Base-by-base conservation (phyloP, 805 yeast species). In the Ascoidea asiatica region DNA sequence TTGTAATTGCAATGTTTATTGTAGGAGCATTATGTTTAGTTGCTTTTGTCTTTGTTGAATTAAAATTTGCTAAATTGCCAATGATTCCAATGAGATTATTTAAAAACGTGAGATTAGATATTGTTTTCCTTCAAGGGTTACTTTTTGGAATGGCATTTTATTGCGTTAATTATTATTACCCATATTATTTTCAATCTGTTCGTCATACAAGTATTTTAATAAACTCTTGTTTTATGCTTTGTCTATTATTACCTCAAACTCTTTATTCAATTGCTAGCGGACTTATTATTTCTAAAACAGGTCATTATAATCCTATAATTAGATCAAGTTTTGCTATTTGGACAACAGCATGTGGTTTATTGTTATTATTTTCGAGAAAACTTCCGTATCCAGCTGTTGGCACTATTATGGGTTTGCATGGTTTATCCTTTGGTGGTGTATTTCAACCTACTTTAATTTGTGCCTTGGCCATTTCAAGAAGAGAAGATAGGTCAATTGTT, bases 401-500 rank as follows among this genome's bases (percentile, higher is more conserved):
- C n/a, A 63, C 63, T 54, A 51, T 54, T 20, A 47, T 67, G 44
- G 19, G 60, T 40, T 38, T 70, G 46, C 54, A 59, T 43, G 73
- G 76, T 20, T 40, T 58, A 17, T 73, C 77, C 1, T 60, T 65
- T 6, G 81, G 70, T 75, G 8, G 80, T 79, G 1, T 46, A 1
- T 47, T 54, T n/a, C 55, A 51, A 23, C 53, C 58, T 1, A 48
- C 54, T 4, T 44, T 53, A 8, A 65, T 76, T 13, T 81, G 78
- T 0, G 66, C 67, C 36, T 80, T 68, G 53, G 77, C 81, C 1
- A 74, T 72, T 47, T 64, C 75, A 6, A 59, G 53, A 37, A 65
- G 68, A 43, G 61, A 68, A 3, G 81, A 77, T 48, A 56, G 84
- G 40, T 78, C 82, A 0, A 77, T 77, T 11, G 74, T 74, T 13